These are phyloP conservation scores for Hypoxylon sp. DNA, from an alignment of 2,329 filamentous ascomycete species.

Conservation along the genomic window DNA sequence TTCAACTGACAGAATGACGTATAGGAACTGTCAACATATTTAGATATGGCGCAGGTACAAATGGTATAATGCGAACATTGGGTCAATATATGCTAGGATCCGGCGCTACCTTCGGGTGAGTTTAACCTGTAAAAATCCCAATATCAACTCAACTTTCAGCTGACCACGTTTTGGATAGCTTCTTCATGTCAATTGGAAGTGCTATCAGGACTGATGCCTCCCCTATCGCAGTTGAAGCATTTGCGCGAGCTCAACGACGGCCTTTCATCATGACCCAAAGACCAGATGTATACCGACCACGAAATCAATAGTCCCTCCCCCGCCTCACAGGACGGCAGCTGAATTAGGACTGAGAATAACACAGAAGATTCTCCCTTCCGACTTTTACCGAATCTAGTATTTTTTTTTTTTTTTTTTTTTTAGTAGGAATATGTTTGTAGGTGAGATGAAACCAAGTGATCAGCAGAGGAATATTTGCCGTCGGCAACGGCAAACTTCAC, in stretches of 20 bases:
- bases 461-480: constrained; percentile 10
- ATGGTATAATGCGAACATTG: constrained; percentile 93
- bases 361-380: background rate
- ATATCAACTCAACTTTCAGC: constrained; percentile 17
- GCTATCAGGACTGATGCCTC: constrained; percentile 94
- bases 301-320: constrained; percentile 45
- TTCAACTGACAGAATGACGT: constrained; percentile 26
- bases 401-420: background rate
- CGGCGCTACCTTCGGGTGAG: constrained; percentile 94
- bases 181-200: constrained; percentile 99
- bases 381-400: background rate
- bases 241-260: constrained; percentile 79
- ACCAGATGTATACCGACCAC: constrained; percentile 59
- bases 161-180: constrained; percentile 63
- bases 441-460: constrained; percentile 16
- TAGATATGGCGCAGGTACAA: constrained; percentile 91
- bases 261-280: constrained; percentile 75
- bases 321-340: background rate
- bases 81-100: constrained; percentile 98
- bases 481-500: constrained; percentile 11
- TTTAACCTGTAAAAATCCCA: constrained; percentile 6
- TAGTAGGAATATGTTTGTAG: constrained; percentile 2
- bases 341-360: background rate
- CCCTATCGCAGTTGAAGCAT: constrained; percentile 80
- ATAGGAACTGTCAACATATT: constrained; percentile 94